Base-by-base conservation (phyloP, 208 protist genomes). In the Tritrichomonas foetus region DNA sequence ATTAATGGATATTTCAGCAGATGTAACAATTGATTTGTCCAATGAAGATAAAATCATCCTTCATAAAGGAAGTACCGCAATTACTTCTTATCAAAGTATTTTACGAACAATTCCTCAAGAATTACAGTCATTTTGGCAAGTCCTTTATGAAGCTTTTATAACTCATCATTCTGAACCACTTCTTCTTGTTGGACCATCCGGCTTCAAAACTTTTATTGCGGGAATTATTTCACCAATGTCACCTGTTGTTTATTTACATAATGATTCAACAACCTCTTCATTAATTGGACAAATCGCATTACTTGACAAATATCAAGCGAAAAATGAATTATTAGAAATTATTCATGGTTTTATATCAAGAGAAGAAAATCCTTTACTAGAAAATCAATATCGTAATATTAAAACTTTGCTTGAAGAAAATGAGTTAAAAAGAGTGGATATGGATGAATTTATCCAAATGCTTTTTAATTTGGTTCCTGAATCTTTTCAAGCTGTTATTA, bases 211-310 rank as follows among this genome's bases (percentile, higher is more conserved):
- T n/a, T 89, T 89, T 39, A 33, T 89, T 39, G 78, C 78, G 39
- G 50, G 41, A 82, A 82, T 47, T 47, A 20, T 82, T 0, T 16
- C 39, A 50, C 30, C 1, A 30, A 20, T 82, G 5, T 82, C 74
- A 50, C 33, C 33, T 9, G 13, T 25, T n/a, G 74, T 82, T 50
- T 82, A 39, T 30, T 82, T 82, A 41, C 33, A 82, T 41, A 82
- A 39, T 30, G 74, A 82, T 82, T 82, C 74, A 49, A 82, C 74
- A 49, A 82, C 74, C 27, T 82, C 74, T n/a, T 82, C 74, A 47
- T 82, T 82, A 39, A 82, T 82, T 50, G 74, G 74, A 30, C 33
- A 30, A 82, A 82, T 82, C 20, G 33, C 74, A n/a, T 39, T 82
- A 25, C 30, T 82, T 8, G 74, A 82, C 50, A 30, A 82, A 16